phyloP scores from a whole-genome alignment of 1,284 basidiomycete species.

The Cutaneotrichosporon sp. region DNA sequence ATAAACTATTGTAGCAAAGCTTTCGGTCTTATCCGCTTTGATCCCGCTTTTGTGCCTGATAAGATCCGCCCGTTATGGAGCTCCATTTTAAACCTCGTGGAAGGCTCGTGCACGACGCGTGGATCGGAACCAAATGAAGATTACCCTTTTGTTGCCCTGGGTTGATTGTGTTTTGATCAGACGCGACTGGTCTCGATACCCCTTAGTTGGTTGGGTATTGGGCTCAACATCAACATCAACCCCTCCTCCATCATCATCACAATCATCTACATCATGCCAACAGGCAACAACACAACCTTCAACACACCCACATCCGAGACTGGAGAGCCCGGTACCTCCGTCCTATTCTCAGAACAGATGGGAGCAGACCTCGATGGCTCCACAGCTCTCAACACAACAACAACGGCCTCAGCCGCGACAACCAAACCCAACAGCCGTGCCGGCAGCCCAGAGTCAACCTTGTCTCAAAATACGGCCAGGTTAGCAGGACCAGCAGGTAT shows the following conservation, averaged over 20 bases:
- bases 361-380: slow-evolving; percentile 17
- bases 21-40: slow-evolving; percentile 1
- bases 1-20: not conserved
- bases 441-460: not conserved
- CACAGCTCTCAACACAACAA: not conserved
- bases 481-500: slow-evolving; percentile 1
- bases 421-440: not conserved
- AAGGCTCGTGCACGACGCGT: not conserved
- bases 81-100: not conserved
- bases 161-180: slow-evolving; percentile 11
- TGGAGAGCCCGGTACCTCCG: slow-evolving; percentile 30
- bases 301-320: slow-evolving; percentile 30
- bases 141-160: not conserved
- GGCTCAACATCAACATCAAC: not conserved
- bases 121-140: slow-evolving; percentile 1
- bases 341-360: slow-evolving; percentile 45
- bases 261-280: slow-evolving; percentile 6
- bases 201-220: not conserved
- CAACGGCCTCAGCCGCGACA: not conserved
- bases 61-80: not conserved
- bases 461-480: not conserved
- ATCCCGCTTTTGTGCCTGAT: not conserved
- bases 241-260: not conserved
- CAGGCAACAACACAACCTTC: slow-evolving; percentile 13
- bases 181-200: slow-evolving; percentile 9